phyloP scores from a whole-genome alignment of 2,329 filamentous ascomycete species.

The Colletotrichum euphorbiae region DNA sequence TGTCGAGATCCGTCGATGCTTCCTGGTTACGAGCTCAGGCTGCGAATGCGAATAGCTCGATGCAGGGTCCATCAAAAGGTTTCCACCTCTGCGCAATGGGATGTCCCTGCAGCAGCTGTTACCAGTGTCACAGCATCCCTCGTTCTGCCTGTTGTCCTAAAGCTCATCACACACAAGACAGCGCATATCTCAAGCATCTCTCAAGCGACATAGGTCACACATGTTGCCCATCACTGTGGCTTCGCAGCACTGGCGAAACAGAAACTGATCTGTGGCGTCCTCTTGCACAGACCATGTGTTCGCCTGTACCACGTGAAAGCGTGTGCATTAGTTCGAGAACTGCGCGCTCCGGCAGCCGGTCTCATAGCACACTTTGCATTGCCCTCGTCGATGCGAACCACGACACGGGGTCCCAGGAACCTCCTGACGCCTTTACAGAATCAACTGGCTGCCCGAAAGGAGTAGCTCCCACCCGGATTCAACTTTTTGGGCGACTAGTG shows the following conservation, averaged over 20 bases:
- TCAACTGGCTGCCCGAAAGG: neutral
- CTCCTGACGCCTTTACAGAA: neutral
- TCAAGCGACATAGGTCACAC: constrained; percentile 20
- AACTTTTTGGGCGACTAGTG: neutral
- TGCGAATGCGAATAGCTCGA: neutral
- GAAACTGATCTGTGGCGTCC: constrained; percentile 1
- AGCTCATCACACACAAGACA: constrained; percentile 17
- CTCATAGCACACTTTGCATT: constrained; percentile 30
- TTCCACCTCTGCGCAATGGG: neutral
- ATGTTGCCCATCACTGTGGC: constrained; percentile 1
- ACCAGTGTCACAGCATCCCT: constrained; percentile 4
- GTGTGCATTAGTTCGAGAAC: constrained; percentile 22
- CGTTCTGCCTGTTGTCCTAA: neutral
- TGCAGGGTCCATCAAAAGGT: neutral
- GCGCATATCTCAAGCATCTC: constrained; percentile 16
- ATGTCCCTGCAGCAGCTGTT: neutral
- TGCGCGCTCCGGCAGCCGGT: constrained; percentile 32
- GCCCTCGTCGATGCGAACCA: constrained; percentile 2
- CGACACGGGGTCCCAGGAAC: neutral
- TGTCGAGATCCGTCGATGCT: neutral
- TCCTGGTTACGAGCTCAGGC: neutral
- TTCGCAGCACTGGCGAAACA: constrained; percentile 29
- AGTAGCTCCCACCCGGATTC: neutral
- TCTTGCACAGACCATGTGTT: constrained; percentile 38
- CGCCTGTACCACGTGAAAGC: constrained; percentile 20